These are phyloP conservation scores for Naganishia liquefaciens DNA, from an alignment of 1,284 basidiomycete genomes.

Conservation along the genomic window DNA sequence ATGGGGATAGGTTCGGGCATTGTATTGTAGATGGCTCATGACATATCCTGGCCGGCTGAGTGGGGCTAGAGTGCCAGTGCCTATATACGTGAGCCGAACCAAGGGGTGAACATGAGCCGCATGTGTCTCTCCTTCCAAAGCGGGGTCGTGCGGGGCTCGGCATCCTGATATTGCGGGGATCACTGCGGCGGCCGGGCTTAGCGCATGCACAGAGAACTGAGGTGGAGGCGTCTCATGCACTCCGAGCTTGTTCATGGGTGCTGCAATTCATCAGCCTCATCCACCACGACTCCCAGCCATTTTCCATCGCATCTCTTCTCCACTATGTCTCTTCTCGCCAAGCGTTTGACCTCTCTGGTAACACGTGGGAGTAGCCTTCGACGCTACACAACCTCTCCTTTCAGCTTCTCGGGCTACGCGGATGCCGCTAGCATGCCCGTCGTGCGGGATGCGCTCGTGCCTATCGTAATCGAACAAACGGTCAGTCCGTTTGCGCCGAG, in stretches of 20 bases:
- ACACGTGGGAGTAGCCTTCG: too few relatives aligned
- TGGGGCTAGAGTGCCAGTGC: not conserved
- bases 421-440: conserved; percentile 41
- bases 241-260: too few relatives aligned
- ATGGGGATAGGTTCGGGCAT: conserved; percentile 11
- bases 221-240: too few relatives aligned
- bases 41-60: not conserved
- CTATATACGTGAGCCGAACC: not conserved
- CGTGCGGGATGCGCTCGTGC: conserved; percentile 62
- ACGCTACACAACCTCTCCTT: not conserved
- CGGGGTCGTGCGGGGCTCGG: conserved; percentile 8
- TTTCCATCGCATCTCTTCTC: too few relatives aligned
- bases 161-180: not conserved
- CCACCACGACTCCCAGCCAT: too few relatives aligned
- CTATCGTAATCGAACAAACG: conserved; percentile 90
- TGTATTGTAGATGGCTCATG: not conserved
- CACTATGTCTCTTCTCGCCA: not conserved
- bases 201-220: too few relatives aligned
- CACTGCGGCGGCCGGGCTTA: too few relatives aligned
- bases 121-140: not conserved
- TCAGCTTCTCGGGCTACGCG: not conserved
- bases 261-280: too few relatives aligned
- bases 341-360: too few relatives aligned
- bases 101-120: not conserved
- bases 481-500: conserved; percentile 54